A percentile compares a stretch with the other conserved stretches of the same genome.
Evolutionary conservation across 352 stramenopile species (phyloP).

Genomic region (Thalassiosira mediterranea): DNA sequence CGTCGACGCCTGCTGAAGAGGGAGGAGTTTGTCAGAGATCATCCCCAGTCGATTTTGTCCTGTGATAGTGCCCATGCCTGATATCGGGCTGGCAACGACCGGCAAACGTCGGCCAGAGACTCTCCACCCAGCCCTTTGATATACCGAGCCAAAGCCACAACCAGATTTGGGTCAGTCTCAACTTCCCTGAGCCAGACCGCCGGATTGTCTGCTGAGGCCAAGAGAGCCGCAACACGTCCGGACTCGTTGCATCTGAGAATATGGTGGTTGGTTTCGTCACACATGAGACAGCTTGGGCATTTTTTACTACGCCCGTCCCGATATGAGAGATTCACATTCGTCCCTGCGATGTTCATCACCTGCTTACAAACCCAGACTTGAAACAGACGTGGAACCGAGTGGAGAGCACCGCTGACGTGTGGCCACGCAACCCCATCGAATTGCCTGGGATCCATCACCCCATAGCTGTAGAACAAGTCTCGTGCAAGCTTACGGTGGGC

Average conservation of each 20-base stretch:
- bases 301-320: neutral
- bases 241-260: neutral
- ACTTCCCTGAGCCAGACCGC: too few species aligned
- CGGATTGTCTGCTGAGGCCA: too few species aligned
- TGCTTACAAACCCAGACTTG: neutral
- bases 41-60: constrained; percentile 14
- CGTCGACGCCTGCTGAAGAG: neutral
- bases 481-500: constrained; percentile 2
- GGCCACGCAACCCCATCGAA: constrained; percentile 2
- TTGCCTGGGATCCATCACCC: neutral
- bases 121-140: too few species aligned
- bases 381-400: constrained; percentile 3
- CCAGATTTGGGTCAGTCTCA: too few species aligned
- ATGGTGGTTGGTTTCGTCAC: constrained; percentile 2
- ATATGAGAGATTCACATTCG: too few species aligned
- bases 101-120: too few species aligned
- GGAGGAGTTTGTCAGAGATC: constrained; percentile 1
- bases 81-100: too few species aligned
- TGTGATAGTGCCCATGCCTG: too few species aligned
- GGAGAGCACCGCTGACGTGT: neutral
- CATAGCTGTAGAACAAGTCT: neutral
- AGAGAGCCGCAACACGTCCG: neutral
- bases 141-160: too few species aligned
- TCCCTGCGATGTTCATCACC: too few species aligned
- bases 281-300: constrained; percentile 9